These are phyloP conservation scores for Tolypocladium pustulatum DNA, from an alignment of 2,329 filamentous ascomycete species.

Conservation along the genomic window DNA sequence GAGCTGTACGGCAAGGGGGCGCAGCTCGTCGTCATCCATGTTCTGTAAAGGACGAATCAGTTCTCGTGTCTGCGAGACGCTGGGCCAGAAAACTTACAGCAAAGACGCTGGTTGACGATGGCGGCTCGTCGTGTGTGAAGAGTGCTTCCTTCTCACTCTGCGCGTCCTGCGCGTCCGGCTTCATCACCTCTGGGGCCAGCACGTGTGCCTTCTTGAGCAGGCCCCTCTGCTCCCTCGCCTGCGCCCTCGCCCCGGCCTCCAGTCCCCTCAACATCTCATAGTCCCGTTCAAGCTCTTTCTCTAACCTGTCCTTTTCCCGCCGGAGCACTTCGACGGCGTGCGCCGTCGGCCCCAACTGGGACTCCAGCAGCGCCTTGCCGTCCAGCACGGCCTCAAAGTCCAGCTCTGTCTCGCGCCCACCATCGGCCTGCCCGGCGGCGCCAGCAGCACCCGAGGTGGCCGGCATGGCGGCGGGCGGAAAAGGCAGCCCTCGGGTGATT, in stretches of 20 bases:
- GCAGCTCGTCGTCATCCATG: constrained; percentile 27
- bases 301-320: constrained; percentile 45
- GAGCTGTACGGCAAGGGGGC: constrained; percentile 36
- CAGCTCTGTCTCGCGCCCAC: constrained; percentile 46
- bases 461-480: constrained; percentile 41
- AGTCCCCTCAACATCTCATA: constrained; percentile 39
- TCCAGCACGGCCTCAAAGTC: constrained; percentile 56
- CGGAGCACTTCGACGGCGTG: constrained; percentile 53
- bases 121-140: constrained; percentile 1
- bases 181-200: constrained; percentile 29
- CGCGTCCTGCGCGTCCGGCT: constrained; percentile 1
- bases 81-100: constrained; percentile 1
- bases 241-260: constrained; percentile 45
- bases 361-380: constrained; percentile 44
- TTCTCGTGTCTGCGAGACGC: neutral
- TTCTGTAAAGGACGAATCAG: constrained; percentile 1
- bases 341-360: constrained; percentile 48
- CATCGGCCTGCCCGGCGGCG: constrained; percentile 16
- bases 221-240: constrained; percentile 40
- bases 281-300: constrained; percentile 44
- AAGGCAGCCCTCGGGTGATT: constrained; percentile 51
- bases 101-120: constrained; percentile 5
- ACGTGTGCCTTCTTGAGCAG: constrained; percentile 37
- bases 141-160: constrained; percentile 1
- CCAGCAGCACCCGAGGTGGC: constrained; percentile 7